Base-by-base conservation (phyloP, 768 basidiomycete species). In the Crucibulum laeve region DNA sequence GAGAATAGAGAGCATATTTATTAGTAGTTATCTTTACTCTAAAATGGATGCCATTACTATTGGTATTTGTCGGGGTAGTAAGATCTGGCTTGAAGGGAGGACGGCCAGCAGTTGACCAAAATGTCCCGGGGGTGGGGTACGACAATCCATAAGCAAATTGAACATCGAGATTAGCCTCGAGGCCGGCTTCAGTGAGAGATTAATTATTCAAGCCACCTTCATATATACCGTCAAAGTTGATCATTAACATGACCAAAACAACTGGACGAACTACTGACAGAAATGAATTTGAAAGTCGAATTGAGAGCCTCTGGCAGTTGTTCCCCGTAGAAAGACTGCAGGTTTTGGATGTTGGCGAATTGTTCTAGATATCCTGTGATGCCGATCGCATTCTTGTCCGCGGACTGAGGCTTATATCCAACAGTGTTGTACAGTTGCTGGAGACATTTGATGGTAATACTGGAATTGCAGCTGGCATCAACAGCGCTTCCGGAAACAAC, bases 131-230 rank as follows among this genome's bases (percentile, higher is more conserved):
- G 4, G 75, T 84, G 1, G 84, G 84, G 54, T 73, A 74, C 4
- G 80, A 68, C 21, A 88, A 43, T 15, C 85, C 86, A 46, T 75
- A 81, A 1, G 75, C 81, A 57, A 79, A 83, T 53, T 87, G 83
- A 3, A 74, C 72, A 48, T 87, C 84, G 21, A 87, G 61, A 48
- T 82, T 71, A 3, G 84, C 86, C 57, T 90, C 87, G 3, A 45
- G 53, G 1, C 84, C 84, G 13, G 84, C 78, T 11, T 65, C 60
- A 0, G 59, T 60, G n/a, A 63, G 33, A 37, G 50, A 76, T 54
- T 89, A 84, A 45, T 72, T 69, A 53, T 88, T 84, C 45, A 63
- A 28, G 2, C 83, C 84, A 38, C 76, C 86, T 84, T 42, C 7
- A 43, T 43, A 39, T 24, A 6, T 25, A 26, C 38, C 25, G 47